Conservation (phyloP, 2,329 filamentous ascomycete genomes). For the Colletotrichum eremochloae region DNA sequence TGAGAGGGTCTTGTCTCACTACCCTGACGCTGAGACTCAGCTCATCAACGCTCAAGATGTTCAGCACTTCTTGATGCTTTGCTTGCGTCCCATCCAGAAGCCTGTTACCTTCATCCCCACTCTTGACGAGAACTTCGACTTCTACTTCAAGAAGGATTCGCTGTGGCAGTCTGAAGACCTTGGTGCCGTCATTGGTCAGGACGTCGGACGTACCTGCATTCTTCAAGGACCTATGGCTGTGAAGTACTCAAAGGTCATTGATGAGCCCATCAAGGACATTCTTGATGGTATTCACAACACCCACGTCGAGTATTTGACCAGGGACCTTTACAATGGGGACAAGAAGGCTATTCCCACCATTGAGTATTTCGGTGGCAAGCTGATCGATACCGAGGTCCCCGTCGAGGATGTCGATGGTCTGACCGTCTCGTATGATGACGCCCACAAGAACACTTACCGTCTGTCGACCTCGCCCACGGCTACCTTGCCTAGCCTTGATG, state of each 20-base stretch:
- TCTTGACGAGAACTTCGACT: slow-evolving; percentile 98
- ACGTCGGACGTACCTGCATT: slow-evolving; percentile 96
- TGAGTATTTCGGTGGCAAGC: slow-evolving; percentile 95
- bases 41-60: slow-evolving; percentile 99
- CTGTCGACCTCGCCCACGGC: slow-evolving; percentile 81
- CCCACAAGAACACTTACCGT: slow-evolving; percentile 84
- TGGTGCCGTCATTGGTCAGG: slow-evolving; percentile 94
- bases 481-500: slow-evolving; percentile 81
- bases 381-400: slow-evolving; percentile 78
- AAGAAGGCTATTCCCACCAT: slow-evolving; percentile 82
- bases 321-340: slow-evolving; percentile 84
- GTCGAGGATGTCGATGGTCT: slow-evolving; percentile 84
- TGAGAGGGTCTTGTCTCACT: slow-evolving; percentile 82
- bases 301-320: slow-evolving; percentile 84
- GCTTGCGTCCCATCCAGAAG: slow-evolving; percentile 93
- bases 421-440: slow-evolving; percentile 84
- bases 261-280: slow-evolving; percentile 96
- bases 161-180: slow-evolving; percentile 99
- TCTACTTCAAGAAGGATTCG: slow-evolving; percentile 99
- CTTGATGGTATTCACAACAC: slow-evolving; percentile 89
- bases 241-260: slow-evolving; percentile 88
- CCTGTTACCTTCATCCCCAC: slow-evolving; percentile 95
- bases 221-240: slow-evolving; percentile 94
- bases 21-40: slow-evolving; percentile 88
- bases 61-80: slow-evolving; percentile 94